phyloP scores from a whole-genome alignment of 2,329 filamentous ascomycete species.

The Pseudocercospora fuligena region DNA sequence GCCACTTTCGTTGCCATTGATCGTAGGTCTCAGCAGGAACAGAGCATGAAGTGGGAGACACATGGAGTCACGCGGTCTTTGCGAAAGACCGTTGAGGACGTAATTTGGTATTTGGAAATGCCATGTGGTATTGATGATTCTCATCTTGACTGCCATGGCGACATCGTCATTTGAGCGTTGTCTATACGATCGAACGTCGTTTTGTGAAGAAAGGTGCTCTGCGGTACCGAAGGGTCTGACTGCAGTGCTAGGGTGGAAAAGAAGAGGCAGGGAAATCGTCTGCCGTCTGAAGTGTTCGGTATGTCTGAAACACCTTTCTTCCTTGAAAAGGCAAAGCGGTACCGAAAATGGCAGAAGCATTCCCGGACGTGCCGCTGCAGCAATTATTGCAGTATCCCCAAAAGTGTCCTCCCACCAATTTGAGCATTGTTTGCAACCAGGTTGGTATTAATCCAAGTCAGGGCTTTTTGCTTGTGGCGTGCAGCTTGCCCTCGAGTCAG shows the following conservation, averaged over 20 bases:
- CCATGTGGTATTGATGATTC: background rate
- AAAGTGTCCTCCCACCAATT: background rate
- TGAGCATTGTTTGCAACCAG: conserved; percentile 11
- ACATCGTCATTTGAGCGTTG: background rate
- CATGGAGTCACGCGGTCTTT: background rate
- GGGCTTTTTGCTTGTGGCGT: background rate
- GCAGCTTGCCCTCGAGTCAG: conserved; percentile 1
- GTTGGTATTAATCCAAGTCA: background rate
- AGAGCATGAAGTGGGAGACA: background rate
- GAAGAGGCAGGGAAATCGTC: background rate
- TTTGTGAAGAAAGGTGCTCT: background rate
- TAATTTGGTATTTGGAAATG: background rate
- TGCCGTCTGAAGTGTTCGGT: background rate
- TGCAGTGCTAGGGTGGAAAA: background rate
- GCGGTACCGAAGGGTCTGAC: background rate
- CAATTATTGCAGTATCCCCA: background rate
- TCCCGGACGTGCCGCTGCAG: background rate
- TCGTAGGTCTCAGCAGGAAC: background rate
- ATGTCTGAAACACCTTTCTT: background rate
- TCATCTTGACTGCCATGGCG: too few relatives aligned
- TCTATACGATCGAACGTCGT: background rate
- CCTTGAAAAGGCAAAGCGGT: background rate
- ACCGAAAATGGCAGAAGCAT: background rate
- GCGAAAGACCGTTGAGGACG: background rate
- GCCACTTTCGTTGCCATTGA: background rate